phyloP scores from a whole-genome alignment of 345 rosid species.

The Populus tremula region DNA sequence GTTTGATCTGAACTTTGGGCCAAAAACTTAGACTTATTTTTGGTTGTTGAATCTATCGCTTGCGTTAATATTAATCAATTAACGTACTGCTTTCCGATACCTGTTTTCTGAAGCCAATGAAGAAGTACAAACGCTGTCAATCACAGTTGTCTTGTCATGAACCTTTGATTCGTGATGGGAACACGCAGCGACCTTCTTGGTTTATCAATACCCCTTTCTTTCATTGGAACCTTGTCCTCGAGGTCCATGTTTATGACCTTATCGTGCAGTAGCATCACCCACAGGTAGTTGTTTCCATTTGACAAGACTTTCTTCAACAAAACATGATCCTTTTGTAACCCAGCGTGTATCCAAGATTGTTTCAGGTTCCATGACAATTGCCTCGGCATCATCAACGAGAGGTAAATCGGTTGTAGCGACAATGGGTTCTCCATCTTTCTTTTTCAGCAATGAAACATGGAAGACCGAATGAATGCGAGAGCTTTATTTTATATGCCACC shows the following conservation, averaged over 20 bases:
- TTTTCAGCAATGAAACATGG: not conserved
- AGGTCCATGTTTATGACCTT: not conserved
- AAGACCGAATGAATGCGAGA: not conserved
- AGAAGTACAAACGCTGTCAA: constrained; percentile 38
- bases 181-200: too few species aligned
- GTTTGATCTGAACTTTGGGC: too few species aligned
- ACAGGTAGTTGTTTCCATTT: not conserved
- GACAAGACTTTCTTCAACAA: not conserved
- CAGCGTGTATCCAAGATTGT: too few species aligned
- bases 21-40: not conserved
- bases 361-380: not conserved
- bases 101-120: constrained; percentile 32
- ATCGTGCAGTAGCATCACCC: not conserved
- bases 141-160: too few species aligned
- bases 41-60: not conserved
- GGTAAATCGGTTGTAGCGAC: not conserved
- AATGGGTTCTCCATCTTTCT: not conserved
- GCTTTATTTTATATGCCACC: not conserved
- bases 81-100: too few species aligned
- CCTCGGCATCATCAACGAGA: too few species aligned
- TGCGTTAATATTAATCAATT: too few species aligned
- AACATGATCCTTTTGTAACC: too few species aligned
- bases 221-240: not conserved
- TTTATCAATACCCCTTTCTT: not conserved
- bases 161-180: too few species aligned